Base-by-base conservation (phyloP, 305 asterid genomes). In the Nicotiana rustica region DNA sequence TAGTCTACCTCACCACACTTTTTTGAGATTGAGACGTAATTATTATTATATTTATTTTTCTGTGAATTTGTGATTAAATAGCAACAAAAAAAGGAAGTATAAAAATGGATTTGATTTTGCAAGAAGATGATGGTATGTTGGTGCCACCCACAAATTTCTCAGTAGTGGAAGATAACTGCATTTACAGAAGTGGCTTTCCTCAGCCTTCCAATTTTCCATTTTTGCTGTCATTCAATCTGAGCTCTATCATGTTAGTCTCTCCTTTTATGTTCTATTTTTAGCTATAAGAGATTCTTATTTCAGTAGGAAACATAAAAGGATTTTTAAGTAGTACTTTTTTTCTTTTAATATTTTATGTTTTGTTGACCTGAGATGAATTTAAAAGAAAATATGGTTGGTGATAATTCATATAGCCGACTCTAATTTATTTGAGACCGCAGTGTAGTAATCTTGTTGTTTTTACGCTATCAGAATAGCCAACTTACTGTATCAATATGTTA, bases 101-200 rank as follows among this genome's bases (percentile, higher is more conserved):
- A 15, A 2, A 29, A 21, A 82, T 88, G 89, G 84, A 86, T 36
- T 82, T 87, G 65, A 77, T 87, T 79, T 65, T 82, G 56, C 87
- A 82, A 67, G 91, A 83, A 76, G 87, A 82, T 18, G 56, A 36
- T 41, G 83, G 25, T 47, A 65, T 76, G 15, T 33, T 83, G 33
- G 41, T 84, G 56, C 85, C 90, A 21, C 90, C 91, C 3, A 77
- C 80, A 0, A 87, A 89, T 33, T 87, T 89, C 55, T 82, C 89
- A 10, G 67, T 71, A 65, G 90, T 89, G 71, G 90, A 85, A 83
- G 88, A 85, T 62, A 82, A 69, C 70, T 77, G 82, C 88, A 81
- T 89, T 67, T 89, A 87, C 67, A 87, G 91, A 73, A 87, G 89
- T 79, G 87, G 90, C 79, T 89, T 89, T 41, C 91, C 91, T n/a